Conservation (phyloP, 805 yeast genomes). For the Suhomyces sp. region DNA sequence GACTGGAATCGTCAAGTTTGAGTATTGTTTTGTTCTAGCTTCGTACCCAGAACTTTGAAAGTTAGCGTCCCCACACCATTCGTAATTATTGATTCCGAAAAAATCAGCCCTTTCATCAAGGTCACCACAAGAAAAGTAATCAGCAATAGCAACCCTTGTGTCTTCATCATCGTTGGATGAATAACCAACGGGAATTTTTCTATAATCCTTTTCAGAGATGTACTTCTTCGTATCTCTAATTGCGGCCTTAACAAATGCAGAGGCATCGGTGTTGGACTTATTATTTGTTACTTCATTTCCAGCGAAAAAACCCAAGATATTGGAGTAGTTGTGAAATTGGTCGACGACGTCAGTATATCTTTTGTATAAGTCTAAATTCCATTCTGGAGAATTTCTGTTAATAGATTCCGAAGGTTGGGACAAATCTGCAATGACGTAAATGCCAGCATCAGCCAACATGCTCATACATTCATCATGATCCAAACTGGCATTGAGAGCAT, state of each 20-base stretch:
- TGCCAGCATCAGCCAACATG: conserved; percentile 41
- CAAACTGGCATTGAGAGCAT: conserved; percentile 39
- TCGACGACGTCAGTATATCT: conserved; percentile 86
- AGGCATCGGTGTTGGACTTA: conserved; percentile 77
- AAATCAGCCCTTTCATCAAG: conserved; percentile 65
- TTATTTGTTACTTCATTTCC: conserved; percentile 97
- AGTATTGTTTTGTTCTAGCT: conserved; percentile 69
- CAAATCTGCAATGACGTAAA: conserved; percentile 44
- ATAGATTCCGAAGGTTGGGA: conserved; percentile 77
- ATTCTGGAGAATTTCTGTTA: conserved; percentile 70
- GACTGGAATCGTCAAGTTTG: conserved; percentile 71
- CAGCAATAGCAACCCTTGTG: conserved; percentile 76
- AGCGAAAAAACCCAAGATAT: conserved; percentile 91
- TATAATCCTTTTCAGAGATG: conserved; percentile 62
- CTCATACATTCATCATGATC: conserved; percentile 44
- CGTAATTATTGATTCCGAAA: conserved; percentile 84
- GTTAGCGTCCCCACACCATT: conserved; percentile 75
- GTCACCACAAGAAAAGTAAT: conserved; percentile 83
- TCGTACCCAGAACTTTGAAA: conserved; percentile 65
- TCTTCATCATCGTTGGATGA: conserved; percentile 86
- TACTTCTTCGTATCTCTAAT: conserved; percentile 84
- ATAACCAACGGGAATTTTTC: conserved; percentile 90
- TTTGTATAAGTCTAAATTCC: conserved; percentile 69
- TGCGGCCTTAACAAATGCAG: conserved; percentile 95
- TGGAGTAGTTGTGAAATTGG: conserved; percentile 69